Evolutionary conservation across 2,329 filamentous ascomycete genomes (phyloP), one percentile per base, ranked within the genome.

Genomic region (Emmonsiellopsis sp.): DNA sequence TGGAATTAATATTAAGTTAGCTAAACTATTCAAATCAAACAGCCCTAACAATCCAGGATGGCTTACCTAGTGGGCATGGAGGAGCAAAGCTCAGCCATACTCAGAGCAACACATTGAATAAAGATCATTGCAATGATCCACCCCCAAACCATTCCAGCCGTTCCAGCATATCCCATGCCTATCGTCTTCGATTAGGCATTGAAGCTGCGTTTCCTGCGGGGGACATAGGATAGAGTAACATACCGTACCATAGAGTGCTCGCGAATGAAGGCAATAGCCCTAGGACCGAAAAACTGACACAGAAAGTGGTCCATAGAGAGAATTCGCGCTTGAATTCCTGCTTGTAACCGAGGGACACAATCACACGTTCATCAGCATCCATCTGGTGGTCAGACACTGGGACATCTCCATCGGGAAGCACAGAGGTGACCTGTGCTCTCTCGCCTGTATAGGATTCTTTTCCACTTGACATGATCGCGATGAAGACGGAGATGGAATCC

Each of bases 91-190:
- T 89, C 85, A 1, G 85, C 85, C 80, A 84, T 83, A 16, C 78
- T 79, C 69, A 82, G 77, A 7, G 85, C 85, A 53, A 88, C 80
- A 66, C 80, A 83, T 63, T 87, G 80, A 40, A 89, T 86, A 41
- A 87, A 87, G 5, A 84, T 60, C 79, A 87, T 86, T 48, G 84
- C 84, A 45, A 89, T 74, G 31, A 88, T 70, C 85, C 86, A 89
- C 5, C 85, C 86, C 85, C 85, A 89, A 2, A 83, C 83, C 83
- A 87, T 86, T 26, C 83, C 82, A 55, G 74, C 78, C 0, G 77
- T 80, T 4, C 79, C 76, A 20, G 76, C 76, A 64, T 80, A 80
- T 38, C 78, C 78, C 75, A 75, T 73, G 53, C 72, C 71, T 69
- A 7, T 10, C 43, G 16, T 41, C 32, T 44, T 7, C 20, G 20